A percentile compares a stretch with the other conserved stretches of the same genome.
These are phyloP conservation scores for Candida ascalaphidarum DNA, from an alignment of 805 yeast species.

Conservation along the genomic window DNA sequence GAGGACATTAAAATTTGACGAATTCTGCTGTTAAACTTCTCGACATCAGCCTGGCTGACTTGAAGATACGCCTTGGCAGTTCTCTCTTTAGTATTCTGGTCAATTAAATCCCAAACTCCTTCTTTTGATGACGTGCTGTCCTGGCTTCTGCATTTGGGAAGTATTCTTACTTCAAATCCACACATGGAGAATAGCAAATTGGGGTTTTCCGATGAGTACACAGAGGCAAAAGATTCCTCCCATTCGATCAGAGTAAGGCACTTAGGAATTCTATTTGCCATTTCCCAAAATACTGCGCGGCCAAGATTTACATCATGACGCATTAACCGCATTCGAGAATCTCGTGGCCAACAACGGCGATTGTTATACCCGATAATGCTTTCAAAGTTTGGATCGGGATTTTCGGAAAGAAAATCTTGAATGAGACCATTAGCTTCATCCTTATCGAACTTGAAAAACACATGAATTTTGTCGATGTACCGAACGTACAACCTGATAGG, in stretches of 20 bases:
- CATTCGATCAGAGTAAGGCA: slow-evolving; percentile 68
- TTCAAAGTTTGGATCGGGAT: slow-evolving; percentile 90
- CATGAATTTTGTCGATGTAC: slow-evolving; percentile 73
- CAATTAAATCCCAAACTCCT: slow-evolving; percentile 85
- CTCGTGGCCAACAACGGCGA: slow-evolving; percentile 92
- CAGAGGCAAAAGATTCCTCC: slow-evolving; percentile 78
- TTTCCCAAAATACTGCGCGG: slow-evolving; percentile 87
- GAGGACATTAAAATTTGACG: slow-evolving; percentile 90
- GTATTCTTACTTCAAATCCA: slow-evolving; percentile 87
- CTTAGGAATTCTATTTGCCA: slow-evolving; percentile 68
- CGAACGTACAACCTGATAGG: slow-evolving; percentile 81
- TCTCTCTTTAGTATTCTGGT: slow-evolving; percentile 67
- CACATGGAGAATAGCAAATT: slow-evolving; percentile 84
- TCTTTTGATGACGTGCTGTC: slow-evolving; percentile 54
- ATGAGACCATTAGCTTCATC: slow-evolving; percentile 70
- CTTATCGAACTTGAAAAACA: slow-evolving; percentile 66
- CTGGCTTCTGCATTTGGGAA: slow-evolving; percentile 60
- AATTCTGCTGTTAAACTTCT: slow-evolving; percentile 71
- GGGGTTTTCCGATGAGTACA: slow-evolving; percentile 85
- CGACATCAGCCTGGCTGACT: slow-evolving; percentile 75
- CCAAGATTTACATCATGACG: slow-evolving; percentile 90
- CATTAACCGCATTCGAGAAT: slow-evolving; percentile 82
- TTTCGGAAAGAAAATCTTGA: slow-evolving; percentile 68
- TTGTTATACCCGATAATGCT: slow-evolving; percentile 80
- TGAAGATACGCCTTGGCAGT: slow-evolving; percentile 84